Conservation (phyloP, 352 stramenopile genomes). For the Phytopythium vexans region DNA sequence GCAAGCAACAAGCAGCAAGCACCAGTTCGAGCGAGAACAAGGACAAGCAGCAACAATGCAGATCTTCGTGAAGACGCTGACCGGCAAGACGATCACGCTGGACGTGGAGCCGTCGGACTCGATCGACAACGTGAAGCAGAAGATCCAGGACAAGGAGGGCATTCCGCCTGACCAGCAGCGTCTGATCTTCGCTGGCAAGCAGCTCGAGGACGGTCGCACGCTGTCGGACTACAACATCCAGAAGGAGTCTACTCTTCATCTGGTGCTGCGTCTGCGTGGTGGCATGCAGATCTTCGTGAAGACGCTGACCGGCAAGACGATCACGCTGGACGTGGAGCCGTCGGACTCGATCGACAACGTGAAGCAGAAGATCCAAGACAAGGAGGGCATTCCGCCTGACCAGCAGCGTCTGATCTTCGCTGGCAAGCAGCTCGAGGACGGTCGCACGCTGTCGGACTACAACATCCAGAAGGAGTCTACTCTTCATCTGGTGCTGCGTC, state of each 20-base stretch:
- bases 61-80: constrained; percentile 88
- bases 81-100: constrained; percentile 82
- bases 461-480: constrained; percentile 95
- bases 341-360: constrained; percentile 52
- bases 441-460: constrained; percentile 96
- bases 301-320: constrained; percentile 86
- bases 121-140: constrained; percentile 89
- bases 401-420: constrained; percentile 96
- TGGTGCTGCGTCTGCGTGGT: constrained; percentile 88
- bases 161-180: constrained; percentile 94
- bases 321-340: constrained; percentile 31
- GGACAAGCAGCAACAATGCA: constrained; percentile 45
- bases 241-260: constrained; percentile 93
- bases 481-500: constrained; percentile 88
- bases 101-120: constrained; percentile 21
- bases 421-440: constrained; percentile 94
- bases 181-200: constrained; percentile 95
- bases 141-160: constrained; percentile 92
- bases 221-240: constrained; percentile 96
- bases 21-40: constrained; percentile 13
- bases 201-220: constrained; percentile 94
- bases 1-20: constrained; percentile 17
- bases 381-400: constrained; percentile 92
- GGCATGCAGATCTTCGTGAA: constrained; percentile 92
- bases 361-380: constrained; percentile 95